Base-by-base conservation (phyloP, 345 rosid genomes). In the Xanthoceras sorbifolium region DNA sequence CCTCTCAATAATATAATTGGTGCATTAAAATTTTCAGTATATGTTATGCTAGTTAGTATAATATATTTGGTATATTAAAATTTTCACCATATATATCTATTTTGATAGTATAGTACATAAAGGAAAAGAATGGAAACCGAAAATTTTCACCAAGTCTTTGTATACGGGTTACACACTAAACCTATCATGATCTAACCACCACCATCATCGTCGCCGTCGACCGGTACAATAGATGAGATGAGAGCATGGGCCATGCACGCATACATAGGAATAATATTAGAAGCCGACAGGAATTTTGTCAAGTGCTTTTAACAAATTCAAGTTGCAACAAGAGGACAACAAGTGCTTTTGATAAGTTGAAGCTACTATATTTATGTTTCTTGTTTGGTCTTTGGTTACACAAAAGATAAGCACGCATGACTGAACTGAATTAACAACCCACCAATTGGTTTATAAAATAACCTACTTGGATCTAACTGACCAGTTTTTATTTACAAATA, bases 341-440 rank as follows among this genome's bases (percentile, higher is more conserved):
- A 8, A 71, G 12, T 32, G 64, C 48, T 22, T 31, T 71, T 55
- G 74, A 71, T 55, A 55, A 71, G 74, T 34, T 55, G 46, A 34
- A 71, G 74, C 50, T 34, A 11, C 22, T 65, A 65, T 54, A 23
- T n/a, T 20, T 23, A 2, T 15, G n/a, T 34, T 17, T 71, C 31
- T n/a, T 18, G 12, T 2, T 22, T 7, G 9, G 54, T 29, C 28
- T 12, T 26, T 60, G 31, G 2, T 22, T 48, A 40, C 71, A 65
- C 28, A 2, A 42, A 42, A 10, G 9, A 23, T 11, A 40, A 11
- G n/a, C n/a, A n/a, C n/a, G n/a, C 31, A 9, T 10, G 48, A 10
- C 48, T 22, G 17, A 46, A 46, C n/a, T 50, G 18, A 50, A 10
- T 71, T n/a, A 31, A 28, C 42, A 52, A 32, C 5, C 14, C 5